phyloP scores from a whole-genome alignment of 176 grass and related monocot genomes.

The Zoysia japonica region DNA sequence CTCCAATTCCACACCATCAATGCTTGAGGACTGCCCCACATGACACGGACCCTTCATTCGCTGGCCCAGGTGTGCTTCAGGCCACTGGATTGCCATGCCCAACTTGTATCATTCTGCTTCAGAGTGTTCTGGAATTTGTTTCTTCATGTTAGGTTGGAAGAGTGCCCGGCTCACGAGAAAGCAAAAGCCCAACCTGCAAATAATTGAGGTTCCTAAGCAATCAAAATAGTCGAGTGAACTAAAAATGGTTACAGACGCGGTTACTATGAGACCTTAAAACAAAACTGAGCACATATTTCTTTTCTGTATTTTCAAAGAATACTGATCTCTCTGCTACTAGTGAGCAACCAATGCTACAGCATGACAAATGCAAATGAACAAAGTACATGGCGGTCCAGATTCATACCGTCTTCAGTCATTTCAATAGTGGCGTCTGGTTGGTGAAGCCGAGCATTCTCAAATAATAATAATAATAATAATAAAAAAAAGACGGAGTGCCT shows the following conservation, averaged over 20 bases:
- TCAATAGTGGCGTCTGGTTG: background rate
- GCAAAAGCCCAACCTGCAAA: background rate
- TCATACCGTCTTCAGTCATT: background rate
- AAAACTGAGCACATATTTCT: too few relatives aligned
- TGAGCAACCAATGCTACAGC: background rate
- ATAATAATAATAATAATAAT: background rate
- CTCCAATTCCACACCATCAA: background rate
- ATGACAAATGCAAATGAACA: background rate
- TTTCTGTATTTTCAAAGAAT: too few relatives aligned
- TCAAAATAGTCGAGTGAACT: background rate
- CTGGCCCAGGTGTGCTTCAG: background rate
- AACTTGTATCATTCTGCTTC: slow-evolving; percentile 15
- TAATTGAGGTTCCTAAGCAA: background rate
- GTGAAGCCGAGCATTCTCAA: background rate
- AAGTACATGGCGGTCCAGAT: background rate
- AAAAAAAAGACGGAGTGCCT: too few relatives aligned
- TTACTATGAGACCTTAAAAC: too few relatives aligned
- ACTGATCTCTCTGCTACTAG: background rate
- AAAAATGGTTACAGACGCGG: background rate
- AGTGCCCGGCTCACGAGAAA: background rate
- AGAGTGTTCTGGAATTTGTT: background rate
- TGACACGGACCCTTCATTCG: background rate
- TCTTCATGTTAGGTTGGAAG: background rate
- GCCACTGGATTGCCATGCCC: background rate
- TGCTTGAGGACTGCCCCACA: too few relatives aligned